Conservation (phyloP, 352 stramenopile genomes). For the Achlya hypogyna region DNA sequence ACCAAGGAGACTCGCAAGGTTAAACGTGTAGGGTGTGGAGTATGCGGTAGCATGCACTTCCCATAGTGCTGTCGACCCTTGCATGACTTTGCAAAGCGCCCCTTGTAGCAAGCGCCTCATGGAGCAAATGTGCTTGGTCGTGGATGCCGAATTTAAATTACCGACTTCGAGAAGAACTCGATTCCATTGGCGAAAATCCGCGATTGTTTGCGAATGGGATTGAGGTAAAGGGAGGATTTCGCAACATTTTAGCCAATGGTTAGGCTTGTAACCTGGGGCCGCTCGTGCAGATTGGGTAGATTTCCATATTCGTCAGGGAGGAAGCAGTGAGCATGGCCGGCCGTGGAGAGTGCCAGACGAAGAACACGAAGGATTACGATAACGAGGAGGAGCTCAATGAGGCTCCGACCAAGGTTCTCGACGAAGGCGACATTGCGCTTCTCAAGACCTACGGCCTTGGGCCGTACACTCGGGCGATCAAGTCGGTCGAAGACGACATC, state of each 20-base stretch:
- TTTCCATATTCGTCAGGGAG: neutral
- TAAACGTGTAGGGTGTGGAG: too few species aligned
- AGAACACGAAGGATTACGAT: conserved; percentile 94
- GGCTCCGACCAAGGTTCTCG: conserved; percentile 65
- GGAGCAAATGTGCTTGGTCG: too few species aligned
- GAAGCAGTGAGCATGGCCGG: conserved; percentile 9
- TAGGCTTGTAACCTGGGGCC: conserved; percentile 8
- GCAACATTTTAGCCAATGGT: conserved; percentile 17
- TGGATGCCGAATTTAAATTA: too few species aligned
- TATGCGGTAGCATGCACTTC: too few species aligned
- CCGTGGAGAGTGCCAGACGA: conserved; percentile 92
- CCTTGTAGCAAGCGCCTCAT: too few species aligned
- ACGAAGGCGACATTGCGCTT: conserved; percentile 96
- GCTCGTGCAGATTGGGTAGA: neutral
- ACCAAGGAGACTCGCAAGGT: too few species aligned
- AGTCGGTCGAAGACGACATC: conserved; percentile 98
- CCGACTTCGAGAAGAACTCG: too few species aligned
- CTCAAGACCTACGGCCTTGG: conserved; percentile 98
- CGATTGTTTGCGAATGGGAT: neutral
- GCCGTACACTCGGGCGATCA: conserved; percentile 95
- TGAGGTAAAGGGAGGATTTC: neutral
- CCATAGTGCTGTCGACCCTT: too few species aligned
- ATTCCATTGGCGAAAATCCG: neutral
- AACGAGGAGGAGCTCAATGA: conserved; percentile 85
- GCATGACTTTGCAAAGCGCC: too few species aligned